Base-by-base conservation (phyloP, 2,329 filamentous ascomycete genomes). In the Alternaria brassicicola region DNA sequence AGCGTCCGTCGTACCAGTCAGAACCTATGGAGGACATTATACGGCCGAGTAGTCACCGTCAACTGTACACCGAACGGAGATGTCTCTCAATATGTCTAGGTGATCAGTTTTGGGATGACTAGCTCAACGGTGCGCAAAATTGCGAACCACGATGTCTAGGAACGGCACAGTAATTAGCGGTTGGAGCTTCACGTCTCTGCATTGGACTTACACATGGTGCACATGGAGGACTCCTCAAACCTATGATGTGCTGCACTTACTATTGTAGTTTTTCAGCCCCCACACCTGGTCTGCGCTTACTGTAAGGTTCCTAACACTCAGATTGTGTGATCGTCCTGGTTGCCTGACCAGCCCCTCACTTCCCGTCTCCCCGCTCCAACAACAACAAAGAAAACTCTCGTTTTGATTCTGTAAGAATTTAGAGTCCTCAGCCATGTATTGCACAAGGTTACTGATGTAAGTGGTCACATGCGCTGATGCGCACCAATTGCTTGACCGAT, bases 31-130 rank as follows among this genome's bases (percentile, higher is more conserved):
- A 17, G 17, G 33, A 9, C 33, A 17, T n/a, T 36, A 6, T 10
- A 12, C n/a, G 33, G 33, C 33, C 17, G n/a, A 17, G 7, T 12
- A 36, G n/a, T 36, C 0, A n/a, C 7, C 33, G n/a, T 36, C n/a
- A 8, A 9, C 17, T 12, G 15, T 17, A 35, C 17, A 26, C 4
- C 7, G 25, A 26, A 26, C 25, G 25, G 25, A 4, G 25, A 26
- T 26, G 25, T 26, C 25, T 7, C 25, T 26, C 25, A 26, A 26
- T 26, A 26, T 26, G 25, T 26, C 17, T 9, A n/a, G 2, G n/a
- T 6, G n/a, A n/a, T n/a, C n/a, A n/a, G n/a, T 17, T 0, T 9
- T 4, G 8, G 15, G 7, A 9, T 6, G 33, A 1, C 2, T 17
- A 4, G 33, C n/a, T 36, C 0, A 8, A 36, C 17, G n/a, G n/a